phyloP scores from a whole-genome alignment of 2,329 filamentous ascomycete species.

The Aspergillus bombycis region DNA sequence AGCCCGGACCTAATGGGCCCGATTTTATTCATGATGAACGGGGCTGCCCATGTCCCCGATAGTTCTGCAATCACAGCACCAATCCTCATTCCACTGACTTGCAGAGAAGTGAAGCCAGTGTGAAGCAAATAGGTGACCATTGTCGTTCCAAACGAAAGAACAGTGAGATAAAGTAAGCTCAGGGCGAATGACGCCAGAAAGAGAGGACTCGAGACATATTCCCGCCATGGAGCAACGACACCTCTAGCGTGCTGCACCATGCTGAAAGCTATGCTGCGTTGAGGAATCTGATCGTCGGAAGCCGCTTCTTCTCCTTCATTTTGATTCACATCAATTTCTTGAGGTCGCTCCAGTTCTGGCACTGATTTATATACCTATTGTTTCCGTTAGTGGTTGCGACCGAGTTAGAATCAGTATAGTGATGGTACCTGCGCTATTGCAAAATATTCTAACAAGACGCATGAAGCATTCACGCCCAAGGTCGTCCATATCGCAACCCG shows the following conservation, averaged over 20 bases:
- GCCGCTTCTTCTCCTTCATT: conserved; percentile 1
- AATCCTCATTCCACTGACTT: conserved; percentile 53
- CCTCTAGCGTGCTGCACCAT: conserved; percentile 11
- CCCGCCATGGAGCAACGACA: conserved; percentile 25
- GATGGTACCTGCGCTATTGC: conserved; percentile 40
- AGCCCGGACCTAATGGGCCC: conserved; percentile 67
- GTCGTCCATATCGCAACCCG: conserved; percentile 52
- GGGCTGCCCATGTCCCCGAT: conserved; percentile 57
- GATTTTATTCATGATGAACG: conserved; percentile 54
- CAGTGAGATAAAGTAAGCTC: conserved; percentile 58
- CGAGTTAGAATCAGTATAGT: not conserved
- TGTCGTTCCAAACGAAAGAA: conserved; percentile 57
- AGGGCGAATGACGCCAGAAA: conserved; percentile 54
- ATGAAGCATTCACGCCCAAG: conserved; percentile 48
- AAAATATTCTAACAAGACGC: conserved; percentile 44
- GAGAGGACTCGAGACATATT: conserved; percentile 33
- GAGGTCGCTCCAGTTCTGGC: conserved; percentile 20
- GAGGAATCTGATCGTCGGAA: conserved; percentile 37
- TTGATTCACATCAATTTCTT: not conserved
- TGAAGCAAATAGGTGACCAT: conserved; percentile 61
- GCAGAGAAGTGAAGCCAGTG: conserved; percentile 51
- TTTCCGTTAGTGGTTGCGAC: not conserved
- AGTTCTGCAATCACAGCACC: conserved; percentile 57
- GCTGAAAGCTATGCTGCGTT: conserved; percentile 8
- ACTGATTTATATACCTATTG: conserved; percentile 24